Conservation (phyloP, 106 monocot genomes). For the Platanthera guangdongensis region DNA sequence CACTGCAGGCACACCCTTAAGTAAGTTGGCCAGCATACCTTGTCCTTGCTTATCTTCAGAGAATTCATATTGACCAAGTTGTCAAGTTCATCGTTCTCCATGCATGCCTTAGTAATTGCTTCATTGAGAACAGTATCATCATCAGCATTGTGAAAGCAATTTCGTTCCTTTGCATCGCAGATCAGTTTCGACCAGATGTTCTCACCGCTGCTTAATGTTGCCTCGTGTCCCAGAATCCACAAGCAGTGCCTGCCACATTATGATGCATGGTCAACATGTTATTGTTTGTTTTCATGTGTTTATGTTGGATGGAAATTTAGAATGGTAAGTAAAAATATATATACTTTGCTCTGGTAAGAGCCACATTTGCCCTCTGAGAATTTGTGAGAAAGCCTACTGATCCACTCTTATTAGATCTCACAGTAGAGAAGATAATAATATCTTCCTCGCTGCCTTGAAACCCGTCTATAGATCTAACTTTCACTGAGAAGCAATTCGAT, state of each 20-base stretch:
- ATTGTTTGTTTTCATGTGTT: not conserved
- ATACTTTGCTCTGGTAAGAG: conserved; percentile 44
- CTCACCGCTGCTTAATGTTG: conserved; percentile 12
- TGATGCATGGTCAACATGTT: not conserved
- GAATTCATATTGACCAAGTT: conserved; percentile 15
- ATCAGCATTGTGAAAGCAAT: conserved; percentile 17
- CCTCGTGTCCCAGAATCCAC: conserved; percentile 29
- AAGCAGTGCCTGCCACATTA: conserved; percentile 20
- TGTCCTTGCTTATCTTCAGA: conserved; percentile 9
- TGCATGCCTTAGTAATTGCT: conserved; percentile 12
- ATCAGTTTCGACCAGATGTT: conserved; percentile 24
- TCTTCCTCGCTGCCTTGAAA: conserved; percentile 61
- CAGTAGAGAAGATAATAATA: conserved; percentile 43
- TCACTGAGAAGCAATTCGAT: conserved; percentile 8
- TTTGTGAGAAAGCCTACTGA: conserved; percentile 45
- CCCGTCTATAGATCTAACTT: conserved; percentile 42
- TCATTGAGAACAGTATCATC: conserved; percentile 14
- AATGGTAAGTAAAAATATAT: not conserved
- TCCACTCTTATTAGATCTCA: conserved; percentile 37
- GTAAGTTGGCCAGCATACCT: conserved; percentile 12
- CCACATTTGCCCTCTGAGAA: conserved; percentile 34
- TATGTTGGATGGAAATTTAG: not conserved
- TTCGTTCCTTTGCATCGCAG: conserved; percentile 17
- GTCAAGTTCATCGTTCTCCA: conserved; percentile 15
- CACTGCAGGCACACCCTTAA: too few species aligned